phyloP scores from a whole-genome alignment of 495 filamentous ascomycete genomes.

The Achaetomiella virescens region DNA sequence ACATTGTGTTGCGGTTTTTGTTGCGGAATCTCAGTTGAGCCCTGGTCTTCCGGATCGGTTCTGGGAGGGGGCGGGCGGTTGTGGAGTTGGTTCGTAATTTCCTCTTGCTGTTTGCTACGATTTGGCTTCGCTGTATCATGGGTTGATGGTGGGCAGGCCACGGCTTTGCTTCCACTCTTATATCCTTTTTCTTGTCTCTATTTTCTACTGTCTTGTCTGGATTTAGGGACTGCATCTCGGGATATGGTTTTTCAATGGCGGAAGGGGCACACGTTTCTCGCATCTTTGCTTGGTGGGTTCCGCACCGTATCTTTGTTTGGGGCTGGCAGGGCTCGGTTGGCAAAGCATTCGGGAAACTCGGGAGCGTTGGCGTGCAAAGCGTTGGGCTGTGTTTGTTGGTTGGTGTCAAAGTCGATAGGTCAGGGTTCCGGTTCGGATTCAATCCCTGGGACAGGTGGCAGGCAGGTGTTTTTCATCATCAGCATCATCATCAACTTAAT shows the following conservation, averaged over 20 bases:
- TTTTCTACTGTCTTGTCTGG: not conserved
- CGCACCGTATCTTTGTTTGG: slow-evolving; percentile 15
- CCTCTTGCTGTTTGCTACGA: slow-evolving; percentile 9
- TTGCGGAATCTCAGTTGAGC: slow-evolving; percentile 17
- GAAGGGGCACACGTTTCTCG: slow-evolving; percentile 3
- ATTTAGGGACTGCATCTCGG: slow-evolving; percentile 27
- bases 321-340: slow-evolving; percentile 19
- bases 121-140: slow-evolving; percentile 24
- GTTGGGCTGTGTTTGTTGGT: slow-evolving; percentile 4
- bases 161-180: slow-evolving; percentile 12
- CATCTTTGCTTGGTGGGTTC: slow-evolving; percentile 8
- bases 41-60: slow-evolving; percentile 16
- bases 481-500: not conserved
- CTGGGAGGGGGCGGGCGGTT: slow-evolving; percentile 1
- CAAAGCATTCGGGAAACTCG: slow-evolving; percentile 18
- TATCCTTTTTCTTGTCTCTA: slow-evolving; percentile 16
- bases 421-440: not conserved
- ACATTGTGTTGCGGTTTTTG: slow-evolving; percentile 25
- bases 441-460: not conserved
- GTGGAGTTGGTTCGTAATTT: slow-evolving; percentile 27
- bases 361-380: slow-evolving; percentile 21
- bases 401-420: slow-evolving; percentile 9
- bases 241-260: slow-evolving; percentile 17
- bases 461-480: not conserved
- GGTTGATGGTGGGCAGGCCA: slow-evolving; percentile 18